Conservation (phyloP, 192 early-diverging fungal genomes). For the Backusella liffmaniae region DNA sequence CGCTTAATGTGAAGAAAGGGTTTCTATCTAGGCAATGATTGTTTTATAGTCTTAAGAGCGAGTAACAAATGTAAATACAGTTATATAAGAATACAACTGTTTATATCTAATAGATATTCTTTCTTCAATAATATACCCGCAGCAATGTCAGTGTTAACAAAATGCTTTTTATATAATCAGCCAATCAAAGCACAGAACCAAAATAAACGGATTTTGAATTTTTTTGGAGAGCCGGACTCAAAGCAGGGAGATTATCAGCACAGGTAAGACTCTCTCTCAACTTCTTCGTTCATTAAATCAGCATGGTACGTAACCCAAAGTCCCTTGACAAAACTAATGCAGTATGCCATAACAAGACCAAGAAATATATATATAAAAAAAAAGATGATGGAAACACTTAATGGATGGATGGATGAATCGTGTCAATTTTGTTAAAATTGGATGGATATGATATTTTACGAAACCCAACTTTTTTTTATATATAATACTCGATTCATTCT, state of each 20-base stretch:
- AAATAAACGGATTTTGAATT: neutral
- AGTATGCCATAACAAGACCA: neutral
- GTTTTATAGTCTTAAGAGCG: no score
- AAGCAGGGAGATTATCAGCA: neutral
- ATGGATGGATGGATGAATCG: slow-evolving; percentile 1
- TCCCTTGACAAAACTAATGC: neutral
- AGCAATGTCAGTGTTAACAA: no score
- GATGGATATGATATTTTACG: neutral
- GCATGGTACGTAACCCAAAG: slow-evolving; percentile 4
- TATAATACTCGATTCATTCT: neutral
- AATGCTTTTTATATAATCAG: no score
- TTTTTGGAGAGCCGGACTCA: neutral
- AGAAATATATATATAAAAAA: neutral
- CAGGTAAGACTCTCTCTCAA: slow-evolving; percentile 12
- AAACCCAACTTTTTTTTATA: neutral
- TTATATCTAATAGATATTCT: no score
- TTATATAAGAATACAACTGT: no score
- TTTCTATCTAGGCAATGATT: no score
- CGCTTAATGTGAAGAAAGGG: no score
- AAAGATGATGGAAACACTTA: neutral
- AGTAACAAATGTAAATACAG: no score
- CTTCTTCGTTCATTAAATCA: slow-evolving; percentile 21
- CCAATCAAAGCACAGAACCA: neutral
- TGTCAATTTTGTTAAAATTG: neutral
- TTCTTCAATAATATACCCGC: no score